phyloP scores from a whole-genome alignment of 768 basidiomycete species.

The Mycena olivaceomarginata region DNA sequence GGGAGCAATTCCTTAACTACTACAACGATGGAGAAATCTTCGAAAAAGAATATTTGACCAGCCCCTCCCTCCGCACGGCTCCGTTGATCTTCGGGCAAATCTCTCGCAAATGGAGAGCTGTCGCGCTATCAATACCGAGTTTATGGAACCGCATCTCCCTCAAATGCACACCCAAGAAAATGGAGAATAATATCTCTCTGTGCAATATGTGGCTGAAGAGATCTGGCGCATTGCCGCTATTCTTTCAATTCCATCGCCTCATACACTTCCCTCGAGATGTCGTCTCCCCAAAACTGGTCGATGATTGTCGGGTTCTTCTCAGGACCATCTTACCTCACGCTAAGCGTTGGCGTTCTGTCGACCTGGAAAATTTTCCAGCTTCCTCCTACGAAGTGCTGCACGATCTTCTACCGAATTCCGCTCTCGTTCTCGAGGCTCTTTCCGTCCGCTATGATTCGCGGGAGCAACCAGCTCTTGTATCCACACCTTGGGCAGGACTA shows the following conservation, averaged over 20 bases:
- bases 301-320: background rate
- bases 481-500: background rate
- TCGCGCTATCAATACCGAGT: constrained; percentile 7
- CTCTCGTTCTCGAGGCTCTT: background rate
- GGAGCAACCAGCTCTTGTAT: background rate
- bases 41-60: too few species aligned
- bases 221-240: constrained; percentile 11
- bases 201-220: constrained; percentile 13
- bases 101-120: constrained; percentile 10
- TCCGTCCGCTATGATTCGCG: background rate
- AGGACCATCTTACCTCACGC: constrained; percentile 1
- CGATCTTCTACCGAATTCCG: background rate
- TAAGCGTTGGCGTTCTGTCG: constrained; percentile 22
- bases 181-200: background rate
- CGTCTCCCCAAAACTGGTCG: background rate
- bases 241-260: background rate
- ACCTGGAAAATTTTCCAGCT: background rate
- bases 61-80: background rate
- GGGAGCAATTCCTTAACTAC: too few species aligned
- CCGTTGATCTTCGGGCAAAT: constrained; percentile 15
- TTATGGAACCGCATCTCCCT: constrained; percentile 19
- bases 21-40: too few species aligned
- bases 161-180: background rate
- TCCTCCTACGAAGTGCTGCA: background rate
- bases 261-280: too few species aligned